phyloP scores from a whole-genome alignment of 345 rosid species.

The Balakata baccata region DNA sequence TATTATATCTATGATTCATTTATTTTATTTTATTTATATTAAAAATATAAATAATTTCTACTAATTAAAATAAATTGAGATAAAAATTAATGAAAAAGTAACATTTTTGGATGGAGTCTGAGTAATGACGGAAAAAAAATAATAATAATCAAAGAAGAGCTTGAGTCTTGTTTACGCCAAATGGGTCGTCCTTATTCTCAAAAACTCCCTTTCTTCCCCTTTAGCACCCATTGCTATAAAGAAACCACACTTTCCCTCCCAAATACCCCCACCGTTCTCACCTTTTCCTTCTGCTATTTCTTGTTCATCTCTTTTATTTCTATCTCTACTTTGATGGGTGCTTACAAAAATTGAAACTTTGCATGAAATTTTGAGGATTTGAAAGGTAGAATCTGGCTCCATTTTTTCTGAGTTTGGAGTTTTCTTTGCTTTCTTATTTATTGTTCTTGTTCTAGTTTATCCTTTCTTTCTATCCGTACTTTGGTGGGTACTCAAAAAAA shows the following conservation, averaged over 20 bases:
- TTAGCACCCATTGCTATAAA: conserved; percentile 40
- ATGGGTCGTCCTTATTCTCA: conserved; percentile 37
- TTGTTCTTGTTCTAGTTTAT: not conserved
- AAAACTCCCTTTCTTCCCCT: not conserved
- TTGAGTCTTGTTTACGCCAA: conserved; percentile 82
- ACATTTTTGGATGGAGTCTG: too few relatives aligned
- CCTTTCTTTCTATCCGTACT: not conserved
- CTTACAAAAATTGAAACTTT: not conserved
- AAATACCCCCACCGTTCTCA: not conserved
- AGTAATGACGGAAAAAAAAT: too few relatives aligned
- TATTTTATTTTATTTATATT: too few relatives aligned
- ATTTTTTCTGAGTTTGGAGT: not conserved
- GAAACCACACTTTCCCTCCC: conserved; percentile 36
- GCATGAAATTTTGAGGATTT: not conserved
- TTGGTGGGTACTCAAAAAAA: conserved; percentile 8
- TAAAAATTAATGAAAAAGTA: too few relatives aligned
- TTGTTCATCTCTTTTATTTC: conserved; percentile 5
- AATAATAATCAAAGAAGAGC: conserved; percentile 11
- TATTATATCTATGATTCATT: too few relatives aligned
- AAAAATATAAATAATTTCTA: too few relatives aligned
- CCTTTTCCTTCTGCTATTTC: not conserved
- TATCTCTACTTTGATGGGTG: not conserved
- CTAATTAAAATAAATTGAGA: too few relatives aligned
- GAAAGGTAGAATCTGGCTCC: not conserved
- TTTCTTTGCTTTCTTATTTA: not conserved